Evolutionary conservation across 495 filamentous ascomycete genomes (phyloP).

Genomic region (Daldinia concentrica): DNA sequence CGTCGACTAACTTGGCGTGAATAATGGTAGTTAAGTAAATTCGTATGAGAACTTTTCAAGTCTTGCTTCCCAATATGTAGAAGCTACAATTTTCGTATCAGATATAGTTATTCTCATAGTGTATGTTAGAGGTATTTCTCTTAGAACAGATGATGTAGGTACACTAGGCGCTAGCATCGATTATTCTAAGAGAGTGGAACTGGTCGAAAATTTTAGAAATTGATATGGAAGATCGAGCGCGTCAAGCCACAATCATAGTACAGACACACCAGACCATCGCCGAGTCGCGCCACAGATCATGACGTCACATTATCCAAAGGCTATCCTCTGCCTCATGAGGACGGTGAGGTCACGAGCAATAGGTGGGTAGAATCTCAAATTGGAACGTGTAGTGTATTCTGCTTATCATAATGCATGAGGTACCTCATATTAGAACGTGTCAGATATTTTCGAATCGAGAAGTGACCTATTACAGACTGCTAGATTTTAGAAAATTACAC

Average conservation of each 20-base stretch:
- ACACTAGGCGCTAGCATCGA: background rate
- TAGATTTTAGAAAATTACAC: background rate
- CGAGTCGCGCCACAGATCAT: slow-evolving; percentile 32
- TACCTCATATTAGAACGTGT: background rate
- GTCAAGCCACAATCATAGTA: slow-evolving; percentile 37
- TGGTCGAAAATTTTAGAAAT: slow-evolving; percentile 15
- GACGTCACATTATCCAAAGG: slow-evolving; percentile 26
- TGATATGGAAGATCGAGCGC: background rate
- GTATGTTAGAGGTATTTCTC: background rate
- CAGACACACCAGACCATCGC: background rate
- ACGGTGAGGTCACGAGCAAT: slow-evolving; percentile 21
- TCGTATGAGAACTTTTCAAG: background rate
- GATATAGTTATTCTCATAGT: background rate
- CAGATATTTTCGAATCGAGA: background rate
- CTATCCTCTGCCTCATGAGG: slow-evolving; percentile 16
- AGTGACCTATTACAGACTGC: background rate
- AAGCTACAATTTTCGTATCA: background rate
- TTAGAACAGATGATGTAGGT: background rate
- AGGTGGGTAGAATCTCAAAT: background rate
- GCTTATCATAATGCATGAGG: background rate
- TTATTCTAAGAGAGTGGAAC: background rate
- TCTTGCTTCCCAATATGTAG: background rate
- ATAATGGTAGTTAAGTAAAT: slow-evolving; percentile 5
- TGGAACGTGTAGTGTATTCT: background rate
- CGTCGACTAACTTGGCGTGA: slow-evolving; percentile 19